Conservation (phyloP, 164 flowering plant species). For the Liquidambar formosana region DNA sequence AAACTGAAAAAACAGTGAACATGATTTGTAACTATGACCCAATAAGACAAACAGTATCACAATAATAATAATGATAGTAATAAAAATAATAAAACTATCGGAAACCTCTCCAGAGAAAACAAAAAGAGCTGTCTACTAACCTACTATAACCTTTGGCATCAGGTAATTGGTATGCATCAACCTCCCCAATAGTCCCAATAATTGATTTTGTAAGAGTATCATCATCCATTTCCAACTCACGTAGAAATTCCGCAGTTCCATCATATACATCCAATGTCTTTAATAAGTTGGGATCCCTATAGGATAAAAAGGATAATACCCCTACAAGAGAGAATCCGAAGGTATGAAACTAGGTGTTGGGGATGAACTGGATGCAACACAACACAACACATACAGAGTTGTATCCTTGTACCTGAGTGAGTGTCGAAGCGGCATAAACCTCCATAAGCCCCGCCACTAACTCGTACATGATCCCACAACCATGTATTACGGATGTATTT, state of each 20-base stretch:
- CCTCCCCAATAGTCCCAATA: conserved; percentile 98
- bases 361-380: not conserved
- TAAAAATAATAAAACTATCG: no score
- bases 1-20: conserved; percentile 48
- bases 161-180: conserved; percentile 93
- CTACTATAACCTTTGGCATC: conserved; percentile 99
- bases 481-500: conserved; percentile 90
- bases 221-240: conserved; percentile 80
- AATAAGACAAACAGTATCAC: not conserved
- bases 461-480: conserved; percentile 99
- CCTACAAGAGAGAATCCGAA: conserved; percentile 44
- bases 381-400: not conserved
- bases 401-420: conserved; percentile 88
- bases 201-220: conserved; percentile 94
- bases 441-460: conserved; percentile 99
- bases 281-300: conserved; percentile 93
- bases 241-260: conserved; percentile 75
- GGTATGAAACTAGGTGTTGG: conserved; percentile 8
- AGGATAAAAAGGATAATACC: conserved; percentile 88
- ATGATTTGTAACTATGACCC: not conserved
- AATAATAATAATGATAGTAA: not conserved
- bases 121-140: conserved; percentile 31
- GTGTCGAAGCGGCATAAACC: conserved; percentile 96
- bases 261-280: conserved; percentile 95
- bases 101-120: not conserved